Conservation (phyloP, 441 rosid genomes). For the Corymbia citriodora region DNA sequence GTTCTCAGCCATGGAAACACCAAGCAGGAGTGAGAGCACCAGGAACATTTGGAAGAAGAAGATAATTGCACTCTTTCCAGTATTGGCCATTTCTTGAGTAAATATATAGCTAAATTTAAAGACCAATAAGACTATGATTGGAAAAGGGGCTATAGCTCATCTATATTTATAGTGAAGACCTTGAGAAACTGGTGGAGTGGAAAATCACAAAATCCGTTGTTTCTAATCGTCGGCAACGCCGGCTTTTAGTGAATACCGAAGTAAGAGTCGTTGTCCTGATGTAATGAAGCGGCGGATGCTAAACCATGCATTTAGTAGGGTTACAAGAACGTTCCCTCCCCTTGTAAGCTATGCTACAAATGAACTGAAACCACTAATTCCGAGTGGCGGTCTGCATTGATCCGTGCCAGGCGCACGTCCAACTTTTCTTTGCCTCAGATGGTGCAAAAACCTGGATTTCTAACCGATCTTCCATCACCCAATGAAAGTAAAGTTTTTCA, state of each 20-base stretch:
- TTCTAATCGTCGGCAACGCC: background rate
- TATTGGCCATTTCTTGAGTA: background rate
- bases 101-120: background rate
- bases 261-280: background rate
- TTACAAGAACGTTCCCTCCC: background rate
- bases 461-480: background rate
- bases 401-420: background rate
- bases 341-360: background rate
- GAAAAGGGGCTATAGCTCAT: background rate
- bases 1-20: background rate
- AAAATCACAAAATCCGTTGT: background rate
- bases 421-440: too few relatives aligned
- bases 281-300: background rate
- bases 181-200: background rate
- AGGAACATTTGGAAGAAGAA: background rate
- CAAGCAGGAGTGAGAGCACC: background rate
- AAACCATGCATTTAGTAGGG: background rate
- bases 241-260: background rate
- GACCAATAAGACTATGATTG: background rate
- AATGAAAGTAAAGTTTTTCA: too few relatives aligned
- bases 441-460: background rate
- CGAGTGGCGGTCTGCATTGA: background rate
- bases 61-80: background rate
- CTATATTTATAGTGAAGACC: background rate
- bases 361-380: background rate